Evolutionary conservation across 768 basidiomycete species (phyloP), one percentile per base, ranked within the genome.

Genomic region (Amanita pallidorosea): DNA sequence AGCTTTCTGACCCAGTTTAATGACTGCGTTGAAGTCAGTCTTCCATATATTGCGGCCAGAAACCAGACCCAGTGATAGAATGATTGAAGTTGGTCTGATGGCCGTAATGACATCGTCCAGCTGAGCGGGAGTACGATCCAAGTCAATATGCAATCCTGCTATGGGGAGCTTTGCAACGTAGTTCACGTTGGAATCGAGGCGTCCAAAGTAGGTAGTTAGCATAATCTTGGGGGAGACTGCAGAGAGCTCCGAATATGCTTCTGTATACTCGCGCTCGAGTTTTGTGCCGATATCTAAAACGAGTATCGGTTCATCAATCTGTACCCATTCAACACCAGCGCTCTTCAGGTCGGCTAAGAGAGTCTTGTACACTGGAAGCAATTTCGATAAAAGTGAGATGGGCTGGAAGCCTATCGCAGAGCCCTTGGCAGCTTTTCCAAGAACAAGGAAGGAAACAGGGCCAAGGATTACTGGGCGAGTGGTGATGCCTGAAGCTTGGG

Each of bases 31-130:
- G 60, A 98, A 84, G 70, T 98, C 94, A 55, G 81, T 85, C 82
- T 98, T 99, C 96, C 96, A 99, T 74, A 99, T 90, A 78, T 97
- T 97, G 65, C 96, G 92, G 49, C 96, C 96, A 41, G 96, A 98
- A 56, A 99, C 88, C 55, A 97, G 67, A 70, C 96, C 96, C 55
- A 98, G 83, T 36, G 96, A 98, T 47, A 99, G 79, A 56, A 84
- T 63, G 55, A 92, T 77, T 61, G 68, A 70, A 57, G 91, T 94
- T 55, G 77, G 64, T 76, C 93, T 96, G 67, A 97, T 65, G 51
- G 91, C 92, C 40, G 74, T 76, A 56, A 95, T 55, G 56, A 91
- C 87, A 42, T 75, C 75, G 45, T 88, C 85, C 56, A 99, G 83
- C 69, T 99, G 96, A 49, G 67, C 77, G 29, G 94, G 86, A 51